These are phyloP conservation scores for Stagonosporopsis chrysanthemi DNA, from an alignment of 2,329 filamentous ascomycete genomes.

Conservation along the genomic window DNA sequence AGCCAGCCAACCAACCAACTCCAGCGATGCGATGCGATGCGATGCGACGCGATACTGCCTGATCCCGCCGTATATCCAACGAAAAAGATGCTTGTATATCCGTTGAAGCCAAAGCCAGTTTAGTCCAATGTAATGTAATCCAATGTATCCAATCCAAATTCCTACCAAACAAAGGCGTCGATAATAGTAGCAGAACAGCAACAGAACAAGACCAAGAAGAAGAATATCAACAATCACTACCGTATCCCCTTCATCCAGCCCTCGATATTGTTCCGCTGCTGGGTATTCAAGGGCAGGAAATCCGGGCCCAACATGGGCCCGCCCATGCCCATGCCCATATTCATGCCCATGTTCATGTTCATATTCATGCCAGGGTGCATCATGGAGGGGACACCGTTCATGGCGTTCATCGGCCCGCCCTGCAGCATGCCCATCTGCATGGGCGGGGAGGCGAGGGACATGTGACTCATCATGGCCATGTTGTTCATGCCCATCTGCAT, in stretches of 20 bases:
- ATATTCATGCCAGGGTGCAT: slow-evolving; percentile 8
- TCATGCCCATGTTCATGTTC: slow-evolving; percentile 5
- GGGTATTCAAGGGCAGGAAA: slow-evolving; percentile 9
- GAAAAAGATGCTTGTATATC: too few species aligned
- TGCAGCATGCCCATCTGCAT: slow-evolving; percentile 5
- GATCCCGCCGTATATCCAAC: too few species aligned
- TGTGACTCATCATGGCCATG: slow-evolving; percentile 9
- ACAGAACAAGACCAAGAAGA: too few species aligned
- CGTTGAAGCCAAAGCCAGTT: too few species aligned
- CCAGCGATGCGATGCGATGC: too few species aligned
- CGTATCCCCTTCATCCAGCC: slow-evolving; percentile 16
- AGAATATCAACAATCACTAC: neutral
- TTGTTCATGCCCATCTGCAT: slow-evolving; percentile 21
- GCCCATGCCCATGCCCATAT: neutral
- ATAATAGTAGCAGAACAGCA: too few species aligned
- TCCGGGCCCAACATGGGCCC: neutral
- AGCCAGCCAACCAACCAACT: too few species aligned
- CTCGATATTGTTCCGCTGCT: slow-evolving; percentile 20
- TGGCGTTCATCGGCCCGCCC: slow-evolving; percentile 12
- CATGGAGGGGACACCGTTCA: slow-evolving; percentile 3
- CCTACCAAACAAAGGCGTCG: too few species aligned
- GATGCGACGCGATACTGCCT: too few species aligned
- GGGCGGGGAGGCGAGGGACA: neutral
- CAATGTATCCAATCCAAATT: too few species aligned
- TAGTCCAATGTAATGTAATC: too few species aligned